Base-by-base conservation (phyloP, 2,329 filamentous ascomycete species). In the Cucurbitaria berberidis region DNA sequence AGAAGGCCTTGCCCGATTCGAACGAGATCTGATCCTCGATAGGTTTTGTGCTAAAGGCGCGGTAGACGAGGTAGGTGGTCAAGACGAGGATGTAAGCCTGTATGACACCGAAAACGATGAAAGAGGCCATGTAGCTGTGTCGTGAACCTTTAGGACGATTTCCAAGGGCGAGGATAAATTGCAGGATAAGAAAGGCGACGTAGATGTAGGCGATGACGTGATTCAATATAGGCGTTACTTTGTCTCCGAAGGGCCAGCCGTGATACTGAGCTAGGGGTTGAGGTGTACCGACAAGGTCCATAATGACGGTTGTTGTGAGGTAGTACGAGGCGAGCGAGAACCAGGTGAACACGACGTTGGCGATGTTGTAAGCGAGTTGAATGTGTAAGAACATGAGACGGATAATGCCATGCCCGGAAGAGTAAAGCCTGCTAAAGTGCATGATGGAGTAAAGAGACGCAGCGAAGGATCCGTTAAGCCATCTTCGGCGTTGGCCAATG, bases 351-450 rank as follows among this genome's bases (percentile, higher is more conserved):
- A 96, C 80, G 57, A 95, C 87, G 69, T 91, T 91, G 76, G 89
- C 87, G 70, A 92, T 83, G 80, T 97, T 98, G 86, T 99, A 99
- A 70, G 98, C 70, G 76, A 98, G 86, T 78, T 99, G 95, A 63
- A 99, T 82, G 80, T 98, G 95, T 76, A 99, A 86, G 85, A 99
- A 97, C 83, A 98, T 90, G 93, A 99, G 97, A 81, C 95, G 93
- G 64, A 98, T 78, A 61, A 98, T 84, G 84, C 97, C 98, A 83
- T 99, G 95, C 39, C 93, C 93, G 74, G 89, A 93, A 84, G 96
- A 96, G 85, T 99, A 99, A 89, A 98, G 96, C 65, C 95, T 90
- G 41, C 91, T 90, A 72, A 99, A 99, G 77, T 99, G 95, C 90
- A 99, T 96, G 62, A 98, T 84, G 21, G 95, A 91, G 81, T 99